A percentile compares a stretch with the other conserved stretches of the same genome.
These are phyloP conservation scores for Hanseniaspora thailandica DNA, from an alignment of 805 yeast species.

Conservation along the genomic window DNA sequence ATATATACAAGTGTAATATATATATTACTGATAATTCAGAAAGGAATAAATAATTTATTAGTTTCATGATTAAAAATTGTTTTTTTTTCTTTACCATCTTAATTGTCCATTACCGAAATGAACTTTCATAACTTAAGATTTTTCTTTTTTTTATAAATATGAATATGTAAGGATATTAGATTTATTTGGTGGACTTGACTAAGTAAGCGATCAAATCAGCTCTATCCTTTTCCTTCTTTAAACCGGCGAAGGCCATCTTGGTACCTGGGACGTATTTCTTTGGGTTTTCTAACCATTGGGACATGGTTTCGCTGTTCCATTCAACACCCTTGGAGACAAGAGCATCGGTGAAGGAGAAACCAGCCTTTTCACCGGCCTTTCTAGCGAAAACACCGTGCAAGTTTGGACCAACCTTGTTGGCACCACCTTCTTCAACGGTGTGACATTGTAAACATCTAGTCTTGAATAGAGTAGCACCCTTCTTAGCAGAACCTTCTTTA, in stretches of 20 bases:
- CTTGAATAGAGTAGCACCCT: conserved; percentile 97
- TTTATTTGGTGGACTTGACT: conserved; percentile 40
- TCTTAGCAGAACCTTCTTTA: conserved; percentile 55
- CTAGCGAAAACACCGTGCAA: conserved; percentile 91
- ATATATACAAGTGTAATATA: background rate
- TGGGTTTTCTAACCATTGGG: conserved; percentile 96
- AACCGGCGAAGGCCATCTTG: conserved; percentile 99
- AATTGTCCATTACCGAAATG: background rate
- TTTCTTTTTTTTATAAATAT: background rate
- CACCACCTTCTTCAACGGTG: conserved; percentile 90
- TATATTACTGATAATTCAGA: background rate
- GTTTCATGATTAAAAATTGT: no score
- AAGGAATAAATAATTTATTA: no score
- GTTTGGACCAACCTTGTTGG: conserved; percentile 98
- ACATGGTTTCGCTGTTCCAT: conserved; percentile 81
- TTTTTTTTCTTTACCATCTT: background rate
- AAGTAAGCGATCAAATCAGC: conserved; percentile 89
- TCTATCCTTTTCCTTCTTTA: conserved; percentile 98
- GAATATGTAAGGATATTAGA: background rate
- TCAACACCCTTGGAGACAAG: conserved; percentile 88
- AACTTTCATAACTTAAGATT: background rate
- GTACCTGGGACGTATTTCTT: conserved; percentile 99
- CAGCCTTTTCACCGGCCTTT: conserved; percentile 80
- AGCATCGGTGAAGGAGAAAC: conserved; percentile 95
- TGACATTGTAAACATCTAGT: conserved; percentile 99